Conservation (phyloP, 176 grass and related monocot species). For the Aegilops speltoides region DNA sequence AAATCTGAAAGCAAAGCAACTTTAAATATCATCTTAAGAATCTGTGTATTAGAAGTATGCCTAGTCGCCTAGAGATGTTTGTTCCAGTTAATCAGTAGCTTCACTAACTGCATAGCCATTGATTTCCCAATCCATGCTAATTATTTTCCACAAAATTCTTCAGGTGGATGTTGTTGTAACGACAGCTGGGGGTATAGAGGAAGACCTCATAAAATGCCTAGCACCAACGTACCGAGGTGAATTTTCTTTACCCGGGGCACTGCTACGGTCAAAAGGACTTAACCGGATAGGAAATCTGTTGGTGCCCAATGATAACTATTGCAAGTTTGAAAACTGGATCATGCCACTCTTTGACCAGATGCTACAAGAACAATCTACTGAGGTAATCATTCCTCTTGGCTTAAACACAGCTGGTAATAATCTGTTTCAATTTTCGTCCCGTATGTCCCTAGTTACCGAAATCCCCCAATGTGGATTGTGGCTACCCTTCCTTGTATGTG, state of each 20-base stretch:
- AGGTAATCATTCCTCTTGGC: slow-evolving; percentile 37
- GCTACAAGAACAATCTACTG: slow-evolving; percentile 76
- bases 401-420: background rate
- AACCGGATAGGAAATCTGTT: slow-evolving; percentile 94
- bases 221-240: slow-evolving; percentile 84
- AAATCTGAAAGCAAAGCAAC: background rate
- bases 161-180: slow-evolving; percentile 98
- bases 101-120: background rate
- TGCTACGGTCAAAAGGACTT: slow-evolving; percentile 84
- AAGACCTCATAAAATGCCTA: slow-evolving; percentile 96
- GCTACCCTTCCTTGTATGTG: background rate
- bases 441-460: background rate
- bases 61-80: background rate
- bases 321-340: slow-evolving; percentile 99
- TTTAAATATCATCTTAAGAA: background rate
- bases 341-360: slow-evolving; percentile 87
- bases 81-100: background rate
- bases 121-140: background rate
- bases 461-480: background rate
- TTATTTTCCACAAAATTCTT: slow-evolving; percentile 1
- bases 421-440: background rate
- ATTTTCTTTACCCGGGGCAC: slow-evolving; percentile 71
- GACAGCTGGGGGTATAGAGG: slow-evolving; percentile 92
- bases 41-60: slow-evolving; percentile 1
- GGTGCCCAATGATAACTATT: slow-evolving; percentile 97